Evolutionary conservation across 2,329 filamentous ascomycete species (phyloP), one percentile per base, ranked within the genome.

Genomic region (Calcarisporium arbuscula): DNA sequence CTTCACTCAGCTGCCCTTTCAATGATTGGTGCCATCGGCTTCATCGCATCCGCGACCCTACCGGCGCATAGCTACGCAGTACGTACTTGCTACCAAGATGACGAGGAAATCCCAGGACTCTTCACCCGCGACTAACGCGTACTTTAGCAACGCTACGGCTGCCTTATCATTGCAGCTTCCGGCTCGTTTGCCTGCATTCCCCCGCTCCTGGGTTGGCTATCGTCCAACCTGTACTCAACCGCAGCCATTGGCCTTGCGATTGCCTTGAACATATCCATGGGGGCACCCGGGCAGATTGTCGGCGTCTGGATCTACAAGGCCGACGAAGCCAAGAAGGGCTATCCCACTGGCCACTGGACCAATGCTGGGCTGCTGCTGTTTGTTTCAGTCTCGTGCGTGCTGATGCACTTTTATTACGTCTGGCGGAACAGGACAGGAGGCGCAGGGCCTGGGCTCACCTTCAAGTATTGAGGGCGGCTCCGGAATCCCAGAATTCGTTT

Each of bases 251-350:
- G 81, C 0, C 65, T 86, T 9, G 81, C 80, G 3, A 81, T 85
- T 36, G 82, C 80, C 1, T 57, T 86, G 41, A 85, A 85, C 42
- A 73, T 85, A 12, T 77, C 74, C 3, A 68, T 82, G 19, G 80
- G 79, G 0, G 80, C 79, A 0, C 67, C 80, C 0, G 81, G 82
- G 0, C 81, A 85, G 54, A 85, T 86, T 26, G 72, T 77, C 0
- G 82, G 80, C 0, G 78, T 84, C 1, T 86, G 80, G 80, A 85
- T 84, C 41, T 85, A 85, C 58, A 81, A 80, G 49, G 65, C 72
- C 1, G 59, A 72, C 9, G 78, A 86, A 54, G 70, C 68, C 14
- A 53, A 60, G 16, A 57, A 46, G 8, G 81, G 82, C 0, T 85
- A 82, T 51, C 79, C 79, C 1, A 85, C 80, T 0, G 82, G 82